Percentiles rank a stretch among this genome's conserved stretches.
These are phyloP conservation scores for Entamoeba invadens DNA, from an alignment of 208 protist genomes.

Conservation along the genomic window DNA sequence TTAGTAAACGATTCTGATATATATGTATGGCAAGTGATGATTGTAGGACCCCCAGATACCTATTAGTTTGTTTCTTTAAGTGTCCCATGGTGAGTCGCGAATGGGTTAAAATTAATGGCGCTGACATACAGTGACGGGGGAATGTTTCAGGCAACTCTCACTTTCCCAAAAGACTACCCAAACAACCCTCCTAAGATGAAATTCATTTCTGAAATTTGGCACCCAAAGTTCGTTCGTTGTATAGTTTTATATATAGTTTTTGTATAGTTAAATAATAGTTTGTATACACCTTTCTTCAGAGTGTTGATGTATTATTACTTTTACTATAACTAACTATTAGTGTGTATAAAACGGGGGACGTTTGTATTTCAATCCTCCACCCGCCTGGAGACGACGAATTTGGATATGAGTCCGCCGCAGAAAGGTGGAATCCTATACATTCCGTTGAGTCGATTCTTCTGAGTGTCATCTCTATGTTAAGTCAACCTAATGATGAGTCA, in stretches of 20 bases:
- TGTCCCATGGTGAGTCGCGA: no score
- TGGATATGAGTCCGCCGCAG: constrained; percentile 49
- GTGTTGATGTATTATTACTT: no score
- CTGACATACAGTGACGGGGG: no score
- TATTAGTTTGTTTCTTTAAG: no score
- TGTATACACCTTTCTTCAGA: no score
- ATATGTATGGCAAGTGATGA: not conserved
- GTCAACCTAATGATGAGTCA: constrained; percentile 57
- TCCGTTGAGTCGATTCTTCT: constrained; percentile 60
- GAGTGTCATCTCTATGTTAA: constrained; percentile 57
- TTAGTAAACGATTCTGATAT: not conserved
- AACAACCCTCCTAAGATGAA: constrained; percentile 38
- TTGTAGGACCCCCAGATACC: not conserved
- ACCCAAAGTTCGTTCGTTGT: no score
- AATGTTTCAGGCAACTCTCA: constrained; percentile 30
- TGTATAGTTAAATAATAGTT: no score
- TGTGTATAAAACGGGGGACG: constrained; percentile 67
- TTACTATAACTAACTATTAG: no score
- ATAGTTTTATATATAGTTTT: no score
- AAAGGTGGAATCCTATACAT: constrained; percentile 56
- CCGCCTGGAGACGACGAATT: constrained; percentile 70
- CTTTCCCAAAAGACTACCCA: constrained; percentile 42
- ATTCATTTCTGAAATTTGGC: constrained; percentile 41
- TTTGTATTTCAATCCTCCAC: constrained; percentile 94
- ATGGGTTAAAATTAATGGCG: no score